Evolutionary conservation across 495 filamentous ascomycete species (phyloP).

Genomic region (Aspergillus heteromorphus): DNA sequence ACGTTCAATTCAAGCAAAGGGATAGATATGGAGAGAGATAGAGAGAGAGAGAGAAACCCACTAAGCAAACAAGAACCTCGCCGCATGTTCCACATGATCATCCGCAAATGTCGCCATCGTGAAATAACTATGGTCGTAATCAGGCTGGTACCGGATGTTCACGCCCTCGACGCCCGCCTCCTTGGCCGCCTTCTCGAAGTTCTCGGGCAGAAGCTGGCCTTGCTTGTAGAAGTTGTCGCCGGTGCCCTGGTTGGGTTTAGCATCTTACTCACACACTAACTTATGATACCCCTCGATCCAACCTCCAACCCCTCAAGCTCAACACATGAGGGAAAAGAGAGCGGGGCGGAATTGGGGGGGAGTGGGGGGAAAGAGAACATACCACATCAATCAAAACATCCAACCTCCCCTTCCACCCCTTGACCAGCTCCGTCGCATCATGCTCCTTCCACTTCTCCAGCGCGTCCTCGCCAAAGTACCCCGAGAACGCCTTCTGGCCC

Average conservation of each 20-base stretch:
- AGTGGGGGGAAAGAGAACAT: slow-evolving; percentile 18
- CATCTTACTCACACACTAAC: background rate
- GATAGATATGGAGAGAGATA: too few relatives aligned
- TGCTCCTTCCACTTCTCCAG: slow-evolving; percentile 75
- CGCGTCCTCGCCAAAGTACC: slow-evolving; percentile 75
- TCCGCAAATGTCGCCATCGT: slow-evolving; percentile 85
- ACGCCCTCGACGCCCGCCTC: slow-evolving; percentile 62
- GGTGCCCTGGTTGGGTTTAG: slow-evolving; percentile 54
- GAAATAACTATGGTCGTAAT: slow-evolving; percentile 95
- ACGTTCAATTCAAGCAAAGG: too few relatives aligned
- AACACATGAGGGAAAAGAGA: too few relatives aligned
- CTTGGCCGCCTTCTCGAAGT: slow-evolving; percentile 74
- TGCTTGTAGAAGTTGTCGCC: slow-evolving; percentile 95
- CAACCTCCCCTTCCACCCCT: slow-evolving; percentile 63
- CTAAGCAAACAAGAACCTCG: slow-evolving; percentile 68
- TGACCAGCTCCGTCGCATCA: slow-evolving; percentile 88
- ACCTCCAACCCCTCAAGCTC: too few relatives aligned
- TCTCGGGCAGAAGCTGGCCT: slow-evolving; percentile 87
- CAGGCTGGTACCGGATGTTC: slow-evolving; percentile 76
- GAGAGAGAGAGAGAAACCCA: slow-evolving; percentile 28
- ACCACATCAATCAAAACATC: slow-evolving; percentile 80
- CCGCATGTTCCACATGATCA: slow-evolving; percentile 87
- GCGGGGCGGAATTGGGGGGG: too few relatives aligned
- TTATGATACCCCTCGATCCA: too few relatives aligned
- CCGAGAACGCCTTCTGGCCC: slow-evolving; percentile 91